Percentiles rank a stretch among this genome's conserved stretches.
Evolutionary conservation across 2,329 filamentous ascomycete genomes (phyloP).

Genomic region (Aschersonia sp.): DNA sequence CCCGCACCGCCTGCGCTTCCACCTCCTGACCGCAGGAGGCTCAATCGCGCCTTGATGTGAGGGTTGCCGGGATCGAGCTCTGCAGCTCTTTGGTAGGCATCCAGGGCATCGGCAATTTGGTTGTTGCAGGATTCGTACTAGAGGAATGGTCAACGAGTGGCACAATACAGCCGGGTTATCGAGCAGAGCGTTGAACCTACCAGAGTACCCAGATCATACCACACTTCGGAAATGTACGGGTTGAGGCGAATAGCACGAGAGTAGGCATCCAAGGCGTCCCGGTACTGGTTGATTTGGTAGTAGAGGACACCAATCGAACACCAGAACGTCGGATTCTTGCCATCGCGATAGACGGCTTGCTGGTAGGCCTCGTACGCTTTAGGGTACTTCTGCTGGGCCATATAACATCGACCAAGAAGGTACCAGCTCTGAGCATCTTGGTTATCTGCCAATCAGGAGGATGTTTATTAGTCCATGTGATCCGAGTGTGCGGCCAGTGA

Average conservation of each 20-base stretch:
- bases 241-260: constrained; percentile 92
- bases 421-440: constrained; percentile 98
- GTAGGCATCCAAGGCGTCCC: constrained; percentile 93
- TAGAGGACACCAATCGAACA: constrained; percentile 98
- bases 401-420: constrained; percentile 90
- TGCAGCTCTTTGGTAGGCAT: constrained; percentile 87
- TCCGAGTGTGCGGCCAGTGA: no score
- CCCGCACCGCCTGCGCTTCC: constrained; percentile 57
- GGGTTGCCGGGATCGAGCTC: constrained; percentile 87
- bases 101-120: constrained; percentile 88
- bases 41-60: constrained; percentile 89
- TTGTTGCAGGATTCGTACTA: constrained; percentile 99
- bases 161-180: background rate
- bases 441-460: constrained; percentile 48
- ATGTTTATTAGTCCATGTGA: background rate
- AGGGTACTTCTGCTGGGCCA: constrained; percentile 97
- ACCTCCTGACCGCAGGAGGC: constrained; percentile 72
- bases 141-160: constrained; percentile 13
- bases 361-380: constrained; percentile 98
- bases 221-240: constrained; percentile 96
- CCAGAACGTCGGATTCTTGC: constrained; percentile 97
- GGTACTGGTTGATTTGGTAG: constrained; percentile 99
- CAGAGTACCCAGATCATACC: constrained; percentile 94
- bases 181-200: constrained; percentile 36
- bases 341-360: constrained; percentile 95